Conservation (phyloP, 371 early-diverging fungal genomes). For the Smittium mucronatum region DNA sequence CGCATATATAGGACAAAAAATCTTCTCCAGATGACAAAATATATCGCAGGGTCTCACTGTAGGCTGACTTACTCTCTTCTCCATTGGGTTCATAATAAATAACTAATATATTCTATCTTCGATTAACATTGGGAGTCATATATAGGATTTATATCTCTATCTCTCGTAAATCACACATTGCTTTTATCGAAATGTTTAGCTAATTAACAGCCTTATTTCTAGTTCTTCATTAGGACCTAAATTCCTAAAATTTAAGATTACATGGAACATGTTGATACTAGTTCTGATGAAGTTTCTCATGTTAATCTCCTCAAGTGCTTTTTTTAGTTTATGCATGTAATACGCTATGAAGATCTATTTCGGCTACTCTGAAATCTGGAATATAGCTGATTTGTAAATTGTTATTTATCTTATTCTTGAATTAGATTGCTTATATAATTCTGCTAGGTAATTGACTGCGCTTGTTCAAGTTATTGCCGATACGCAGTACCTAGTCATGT, state of each 20-base stretch:
- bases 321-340: neutral
- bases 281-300: neutral
- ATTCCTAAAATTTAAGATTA: neutral
- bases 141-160: slow-evolving; percentile 20
- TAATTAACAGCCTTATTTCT: neutral
- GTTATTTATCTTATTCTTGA: neutral
- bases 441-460: neutral
- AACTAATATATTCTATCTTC: neutral
- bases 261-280: neutral
- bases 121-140: neutral
- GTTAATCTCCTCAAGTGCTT: neutral
- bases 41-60: slow-evolving; percentile 4
- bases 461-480: neutral
- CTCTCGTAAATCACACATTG: slow-evolving; percentile 17
- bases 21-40: neutral
- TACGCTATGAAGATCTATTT: neutral
- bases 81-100: slow-evolving; percentile 15
- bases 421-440: neutral
- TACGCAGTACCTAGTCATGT: neutral
- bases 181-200: neutral
- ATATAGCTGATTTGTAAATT: neutral
- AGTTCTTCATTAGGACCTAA: neutral
- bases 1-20: slow-evolving; percentile 14
- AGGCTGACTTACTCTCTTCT: slow-evolving; percentile 7
- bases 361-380: neutral